Conservation (phyloP, 805 yeast genomes). For the Metschnikowia shivogae region DNA sequence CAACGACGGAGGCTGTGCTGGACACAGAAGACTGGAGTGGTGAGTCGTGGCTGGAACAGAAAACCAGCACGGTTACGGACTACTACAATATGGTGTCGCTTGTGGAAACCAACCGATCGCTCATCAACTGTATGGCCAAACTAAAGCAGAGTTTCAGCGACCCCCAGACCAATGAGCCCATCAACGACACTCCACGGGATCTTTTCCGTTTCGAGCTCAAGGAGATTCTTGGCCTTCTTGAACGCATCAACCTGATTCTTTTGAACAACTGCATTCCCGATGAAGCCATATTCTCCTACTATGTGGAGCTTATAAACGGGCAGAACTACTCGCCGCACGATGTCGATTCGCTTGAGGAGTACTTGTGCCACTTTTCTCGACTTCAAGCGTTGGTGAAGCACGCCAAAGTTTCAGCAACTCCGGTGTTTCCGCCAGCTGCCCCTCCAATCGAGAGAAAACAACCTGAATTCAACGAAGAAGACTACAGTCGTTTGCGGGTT, state of each 20-base stretch:
- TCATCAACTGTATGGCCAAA: conserved; percentile 2
- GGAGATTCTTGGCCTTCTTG: conserved; percentile 8
- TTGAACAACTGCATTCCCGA: conserved; percentile 16
- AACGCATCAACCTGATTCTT: conserved; percentile 11
- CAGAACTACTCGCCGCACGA: conserved; percentile 9
- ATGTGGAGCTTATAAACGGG: conserved; percentile 23
- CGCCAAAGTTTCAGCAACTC: neutral
- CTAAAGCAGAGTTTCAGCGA: neutral
- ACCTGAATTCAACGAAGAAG: neutral
- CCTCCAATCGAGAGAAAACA: neutral
- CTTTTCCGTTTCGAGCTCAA: conserved; percentile 8
- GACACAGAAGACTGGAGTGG: neutral
- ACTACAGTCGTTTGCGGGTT: neutral
- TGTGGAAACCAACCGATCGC: conserved; percentile 1
- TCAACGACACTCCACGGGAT: conserved; percentile 11
- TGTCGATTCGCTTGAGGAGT: conserved; percentile 15
- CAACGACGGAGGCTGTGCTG: neutral
- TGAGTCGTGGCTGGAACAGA: neutral
- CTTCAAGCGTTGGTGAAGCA: conserved; percentile 5
- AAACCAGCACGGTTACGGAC: neutral
- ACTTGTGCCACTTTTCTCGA: conserved; percentile 12
- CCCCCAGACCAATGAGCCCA: neutral
- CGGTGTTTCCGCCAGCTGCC: neutral
- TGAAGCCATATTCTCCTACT: conserved; percentile 28
- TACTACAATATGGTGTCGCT: neutral